Evolutionary conservation across 2,329 filamentous ascomycete genomes (phyloP).

Genomic region (Arachnomyces sp.): DNA sequence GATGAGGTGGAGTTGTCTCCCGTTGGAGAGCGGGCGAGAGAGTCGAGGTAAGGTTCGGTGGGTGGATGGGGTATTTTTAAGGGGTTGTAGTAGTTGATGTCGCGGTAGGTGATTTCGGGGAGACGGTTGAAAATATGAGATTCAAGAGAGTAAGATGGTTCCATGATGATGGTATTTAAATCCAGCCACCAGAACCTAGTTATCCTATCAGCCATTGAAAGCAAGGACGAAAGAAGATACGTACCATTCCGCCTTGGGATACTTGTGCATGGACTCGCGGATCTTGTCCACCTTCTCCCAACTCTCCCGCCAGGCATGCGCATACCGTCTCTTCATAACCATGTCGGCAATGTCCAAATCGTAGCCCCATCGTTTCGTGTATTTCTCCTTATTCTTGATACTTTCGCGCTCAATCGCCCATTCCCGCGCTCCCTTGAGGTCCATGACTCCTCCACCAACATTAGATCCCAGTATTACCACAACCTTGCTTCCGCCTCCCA

Average conservation of each 20-base stretch:
- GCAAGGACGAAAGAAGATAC: constrained; percentile 22
- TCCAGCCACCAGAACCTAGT: constrained; percentile 98
- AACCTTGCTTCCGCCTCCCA: constrained; percentile 81
- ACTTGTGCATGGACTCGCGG: constrained; percentile 79
- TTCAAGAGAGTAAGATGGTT: constrained; percentile 82
- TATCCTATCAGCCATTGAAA: constrained; percentile 8
- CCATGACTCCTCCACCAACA: constrained; percentile 93
- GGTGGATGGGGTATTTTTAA: constrained; percentile 85
- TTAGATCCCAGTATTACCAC: constrained; percentile 93
- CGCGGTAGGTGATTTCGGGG: constrained; percentile 68
- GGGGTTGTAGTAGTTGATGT: constrained; percentile 94
- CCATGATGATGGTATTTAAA: constrained; percentile 96
- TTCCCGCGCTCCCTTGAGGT: constrained; percentile 94
- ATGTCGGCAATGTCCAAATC: constrained; percentile 95
- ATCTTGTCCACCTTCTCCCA: constrained; percentile 99
- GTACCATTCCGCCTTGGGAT: constrained; percentile 93
- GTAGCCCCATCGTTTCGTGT: constrained; percentile 82
- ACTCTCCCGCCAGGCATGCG: constrained; percentile 97
- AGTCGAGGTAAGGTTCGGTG: constrained; percentile 65
- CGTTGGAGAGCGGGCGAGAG: constrained; percentile 58
- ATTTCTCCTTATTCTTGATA: constrained; percentile 87
- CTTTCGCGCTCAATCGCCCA: constrained; percentile 98
- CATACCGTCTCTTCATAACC: constrained; percentile 97
- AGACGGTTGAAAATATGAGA: constrained; percentile 81
- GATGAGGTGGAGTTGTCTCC: constrained; percentile 72